A percentile compares a stretch with the other conserved stretches of the same genome.
Conservation (phyloP, 2,329 filamentous ascomycete genomes). For the Sporothrix inflata region DNA sequence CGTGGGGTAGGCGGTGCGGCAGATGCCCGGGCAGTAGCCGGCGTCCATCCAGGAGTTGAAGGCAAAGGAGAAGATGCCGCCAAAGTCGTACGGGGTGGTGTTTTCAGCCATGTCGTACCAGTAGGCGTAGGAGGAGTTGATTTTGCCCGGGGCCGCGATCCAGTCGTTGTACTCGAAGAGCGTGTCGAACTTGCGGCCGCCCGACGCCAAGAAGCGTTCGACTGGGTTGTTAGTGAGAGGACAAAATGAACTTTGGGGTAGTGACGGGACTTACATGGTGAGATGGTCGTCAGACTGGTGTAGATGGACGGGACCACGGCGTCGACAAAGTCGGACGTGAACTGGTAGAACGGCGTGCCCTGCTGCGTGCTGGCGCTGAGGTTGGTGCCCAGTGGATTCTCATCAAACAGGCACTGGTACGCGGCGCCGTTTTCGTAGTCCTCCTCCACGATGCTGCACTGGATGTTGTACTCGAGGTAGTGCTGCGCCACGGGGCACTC, state of each 20-base stretch:
- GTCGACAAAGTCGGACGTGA: not conserved
- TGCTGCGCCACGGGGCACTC: constrained; percentile 30
- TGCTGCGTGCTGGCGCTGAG: not conserved
- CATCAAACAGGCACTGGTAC: constrained; percentile 16
- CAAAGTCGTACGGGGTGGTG: constrained; percentile 22
- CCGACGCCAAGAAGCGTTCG: not conserved
- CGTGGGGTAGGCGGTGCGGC: not conserved
- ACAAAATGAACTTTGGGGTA: not conserved
- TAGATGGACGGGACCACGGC: not conserved
- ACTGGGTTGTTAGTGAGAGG: not conserved
- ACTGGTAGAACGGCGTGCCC: not conserved
- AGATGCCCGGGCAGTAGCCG: constrained; percentile 32
- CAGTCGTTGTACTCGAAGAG: not conserved
- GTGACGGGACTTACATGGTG: not conserved
- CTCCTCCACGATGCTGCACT: constrained; percentile 21
- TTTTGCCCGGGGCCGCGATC: not conserved
- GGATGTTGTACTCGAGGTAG: constrained; percentile 26
- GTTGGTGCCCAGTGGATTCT: not conserved
- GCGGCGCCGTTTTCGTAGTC: not conserved
- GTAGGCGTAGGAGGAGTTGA: not conserved
- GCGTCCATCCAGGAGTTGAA: constrained; percentile 32
- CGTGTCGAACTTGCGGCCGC: not conserved
- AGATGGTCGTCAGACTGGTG: not conserved
- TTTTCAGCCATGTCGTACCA: constrained; percentile 22
- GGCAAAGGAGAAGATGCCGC: constrained; percentile 26